A percentile compares a stretch with the other conserved stretches of the same genome.
Conservation (phyloP, 2,329 filamentous ascomycete genomes). For the Aureobasidium vineae region DNA sequence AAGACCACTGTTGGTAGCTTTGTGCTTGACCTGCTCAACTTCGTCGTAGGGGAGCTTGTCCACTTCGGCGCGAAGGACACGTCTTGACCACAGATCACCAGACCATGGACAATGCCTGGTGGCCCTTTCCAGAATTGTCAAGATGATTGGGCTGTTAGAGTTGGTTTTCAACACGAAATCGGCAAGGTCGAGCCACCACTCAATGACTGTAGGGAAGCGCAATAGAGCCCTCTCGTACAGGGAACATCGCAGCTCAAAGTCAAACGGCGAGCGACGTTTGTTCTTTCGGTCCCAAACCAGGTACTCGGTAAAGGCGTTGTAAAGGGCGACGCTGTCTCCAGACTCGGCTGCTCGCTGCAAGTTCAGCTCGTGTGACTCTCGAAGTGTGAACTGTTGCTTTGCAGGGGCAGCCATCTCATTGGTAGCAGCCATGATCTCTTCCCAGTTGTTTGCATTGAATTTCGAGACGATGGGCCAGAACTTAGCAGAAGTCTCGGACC, state of each 20-base stretch:
- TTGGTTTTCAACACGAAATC: conserved; percentile 64
- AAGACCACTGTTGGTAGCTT: conserved; percentile 80
- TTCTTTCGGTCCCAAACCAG: conserved; percentile 75
- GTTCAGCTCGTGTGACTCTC: conserved; percentile 67
- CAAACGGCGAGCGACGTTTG: conserved; percentile 49
- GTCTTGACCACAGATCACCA: conserved; percentile 84
- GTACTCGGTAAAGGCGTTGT: conserved; percentile 62
- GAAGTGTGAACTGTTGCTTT: conserved; percentile 61
- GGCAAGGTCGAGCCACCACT: conserved; percentile 79
- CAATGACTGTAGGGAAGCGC: conserved; percentile 69
- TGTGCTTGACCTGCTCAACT: conserved; percentile 87
- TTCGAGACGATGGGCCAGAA: conserved; percentile 73
- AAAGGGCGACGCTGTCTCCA: conserved; percentile 58
- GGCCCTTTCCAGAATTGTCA: conserved; percentile 74
- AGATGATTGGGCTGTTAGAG: conserved; percentile 43
- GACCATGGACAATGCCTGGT: conserved; percentile 93
- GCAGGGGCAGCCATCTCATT: conserved; percentile 63
- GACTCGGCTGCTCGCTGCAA: conserved; percentile 59
- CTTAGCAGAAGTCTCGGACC: conserved; percentile 70
- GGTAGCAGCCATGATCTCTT: conserved; percentile 68
- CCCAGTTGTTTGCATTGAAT: conserved; percentile 64
- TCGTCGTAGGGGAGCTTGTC: conserved; percentile 72
- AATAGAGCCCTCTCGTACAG: conserved; percentile 77
- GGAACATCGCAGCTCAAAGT: conserved; percentile 55
- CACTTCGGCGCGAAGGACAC: conserved; percentile 79